Evolutionary conservation across 2,329 filamentous ascomycete species (phyloP).

Genomic region (Lecanoromycetidae sp.): DNA sequence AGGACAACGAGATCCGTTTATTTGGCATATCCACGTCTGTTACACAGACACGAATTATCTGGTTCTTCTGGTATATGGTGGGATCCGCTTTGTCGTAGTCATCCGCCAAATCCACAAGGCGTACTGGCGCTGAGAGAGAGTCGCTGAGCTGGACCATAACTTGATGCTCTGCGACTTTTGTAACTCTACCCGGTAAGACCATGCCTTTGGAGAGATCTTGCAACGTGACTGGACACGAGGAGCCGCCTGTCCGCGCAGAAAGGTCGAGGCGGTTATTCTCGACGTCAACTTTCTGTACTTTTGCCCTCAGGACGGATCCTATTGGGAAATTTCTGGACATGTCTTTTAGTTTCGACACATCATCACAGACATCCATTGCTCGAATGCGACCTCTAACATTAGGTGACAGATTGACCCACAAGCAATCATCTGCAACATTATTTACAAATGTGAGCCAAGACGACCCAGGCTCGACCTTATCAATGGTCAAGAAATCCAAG

Average conservation of each 20-base stretch:
- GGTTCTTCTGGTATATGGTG: constrained; percentile 64
- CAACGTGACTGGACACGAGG: constrained; percentile 51
- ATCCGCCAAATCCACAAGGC: constrained; percentile 72
- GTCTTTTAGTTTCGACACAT: constrained; percentile 66
- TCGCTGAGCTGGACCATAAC: constrained; percentile 79
- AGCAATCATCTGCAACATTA: constrained; percentile 64
- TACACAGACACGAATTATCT: constrained; percentile 77
- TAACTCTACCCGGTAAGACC: constrained; percentile 71
- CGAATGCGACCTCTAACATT: constrained; percentile 74
- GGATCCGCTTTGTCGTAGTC: constrained; percentile 74
- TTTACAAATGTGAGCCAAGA: constrained; percentile 78
- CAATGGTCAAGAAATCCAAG: constrained; percentile 54
- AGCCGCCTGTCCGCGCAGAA: constrained; percentile 54
- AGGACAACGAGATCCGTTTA: constrained; percentile 71
- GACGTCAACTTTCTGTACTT: constrained; percentile 61
- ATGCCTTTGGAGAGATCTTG: constrained; percentile 63
- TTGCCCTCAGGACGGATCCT: constrained; percentile 75
- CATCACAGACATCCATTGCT: constrained; percentile 74
- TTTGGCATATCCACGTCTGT: constrained; percentile 68
- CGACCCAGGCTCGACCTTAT: constrained; percentile 59
- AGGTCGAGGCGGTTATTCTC: constrained; percentile 69
- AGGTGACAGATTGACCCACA: constrained; percentile 87
- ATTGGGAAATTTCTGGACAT: constrained; percentile 71
- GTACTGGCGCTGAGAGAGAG: constrained; percentile 62
- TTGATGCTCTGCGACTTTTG: constrained; percentile 72